phyloP scores from a whole-genome alignment of 2,329 filamentous ascomycete genomes.

The Didymella exigua region DNA sequence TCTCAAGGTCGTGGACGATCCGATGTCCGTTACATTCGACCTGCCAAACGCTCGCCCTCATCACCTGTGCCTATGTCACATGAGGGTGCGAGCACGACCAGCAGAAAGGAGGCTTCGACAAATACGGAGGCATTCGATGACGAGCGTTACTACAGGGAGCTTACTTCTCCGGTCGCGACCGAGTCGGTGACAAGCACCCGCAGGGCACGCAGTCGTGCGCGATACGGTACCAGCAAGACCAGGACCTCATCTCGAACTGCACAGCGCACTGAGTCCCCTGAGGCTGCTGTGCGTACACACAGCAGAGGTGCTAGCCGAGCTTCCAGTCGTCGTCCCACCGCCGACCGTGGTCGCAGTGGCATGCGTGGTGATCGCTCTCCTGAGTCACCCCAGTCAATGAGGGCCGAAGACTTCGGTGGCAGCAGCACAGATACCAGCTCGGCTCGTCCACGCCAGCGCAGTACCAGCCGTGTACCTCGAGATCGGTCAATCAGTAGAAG shows the following conservation, averaged over 20 bases:
- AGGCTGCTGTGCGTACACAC: constrained; percentile 30
- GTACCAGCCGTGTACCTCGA: constrained; percentile 57
- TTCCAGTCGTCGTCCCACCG: constrained; percentile 44
- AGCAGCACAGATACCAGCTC: constrained; percentile 68
- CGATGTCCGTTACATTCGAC: constrained; percentile 70
- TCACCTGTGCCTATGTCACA: constrained; percentile 95
- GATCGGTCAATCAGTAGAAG: constrained; percentile 47
- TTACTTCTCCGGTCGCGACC: constrained; percentile 45
- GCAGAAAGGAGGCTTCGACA: constrained; percentile 48
- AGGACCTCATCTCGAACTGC: constrained; percentile 46
- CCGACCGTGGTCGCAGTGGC: constrained; percentile 45
- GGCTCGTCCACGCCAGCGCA: constrained; percentile 57
- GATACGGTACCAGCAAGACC: constrained; percentile 39
- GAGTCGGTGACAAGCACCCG: constrained; percentile 46
- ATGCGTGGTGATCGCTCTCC: constrained; percentile 66
- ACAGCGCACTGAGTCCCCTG: constrained; percentile 45
- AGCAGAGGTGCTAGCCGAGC: constrained; percentile 42
- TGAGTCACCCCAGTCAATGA: constrained; percentile 79
- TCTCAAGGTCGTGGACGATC: constrained; percentile 75
- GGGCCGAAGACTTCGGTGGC: constrained; percentile 59
- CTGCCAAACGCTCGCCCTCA: constrained; percentile 84
- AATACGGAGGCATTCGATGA: constrained; percentile 56
- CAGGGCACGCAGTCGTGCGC: constrained; percentile 43
- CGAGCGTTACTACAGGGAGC: constrained; percentile 53
- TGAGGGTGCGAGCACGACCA: constrained; percentile 67